Evolutionary conservation across 1,284 basidiomycete species (phyloP).

Genomic region (Boletus holoroseus): DNA sequence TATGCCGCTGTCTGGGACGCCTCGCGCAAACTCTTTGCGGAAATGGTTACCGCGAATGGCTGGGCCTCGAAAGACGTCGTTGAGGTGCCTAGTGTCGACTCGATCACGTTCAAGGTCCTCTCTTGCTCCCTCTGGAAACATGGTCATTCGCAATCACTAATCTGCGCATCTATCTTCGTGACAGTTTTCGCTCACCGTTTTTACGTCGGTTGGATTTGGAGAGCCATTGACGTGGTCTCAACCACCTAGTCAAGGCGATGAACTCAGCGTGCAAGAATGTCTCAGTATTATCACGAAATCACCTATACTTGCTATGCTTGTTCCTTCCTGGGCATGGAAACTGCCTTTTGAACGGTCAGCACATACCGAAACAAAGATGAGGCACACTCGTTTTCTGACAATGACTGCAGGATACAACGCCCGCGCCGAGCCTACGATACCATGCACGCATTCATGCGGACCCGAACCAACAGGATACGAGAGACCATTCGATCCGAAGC

Average conservation of each 20-base stretch:
- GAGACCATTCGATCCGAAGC: conserved; percentile 27
- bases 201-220: conserved; percentile 49
- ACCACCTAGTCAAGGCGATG: conserved; percentile 33
- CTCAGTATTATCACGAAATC: conserved; percentile 37
- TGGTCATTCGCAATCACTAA: neutral
- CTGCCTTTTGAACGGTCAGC: neutral
- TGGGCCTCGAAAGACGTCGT: conserved; percentile 38
- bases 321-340: conserved; percentile 27
- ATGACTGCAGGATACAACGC: conserved; percentile 21
- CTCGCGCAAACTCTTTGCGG: conserved; percentile 28
- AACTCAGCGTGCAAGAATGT: conserved; percentile 41
- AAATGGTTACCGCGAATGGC: conserved; percentile 41
- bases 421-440: conserved; percentile 25
- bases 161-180: neutral
- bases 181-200: conserved; percentile 45
- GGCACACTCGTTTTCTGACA: conserved; percentile 28
- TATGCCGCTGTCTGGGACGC: conserved; percentile 38
- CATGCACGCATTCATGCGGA: conserved; percentile 36
- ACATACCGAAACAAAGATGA: neutral
- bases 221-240: conserved; percentile 42
- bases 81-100: conserved; percentile 37
- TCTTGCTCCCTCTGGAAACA: neutral
- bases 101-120: conserved; percentile 42
- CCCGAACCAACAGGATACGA: conserved; percentile 38
- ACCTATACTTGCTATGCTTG: conserved; percentile 23